phyloP scores from a whole-genome alignment of 345 rosid genomes.

The Hevea brasiliensis region DNA sequence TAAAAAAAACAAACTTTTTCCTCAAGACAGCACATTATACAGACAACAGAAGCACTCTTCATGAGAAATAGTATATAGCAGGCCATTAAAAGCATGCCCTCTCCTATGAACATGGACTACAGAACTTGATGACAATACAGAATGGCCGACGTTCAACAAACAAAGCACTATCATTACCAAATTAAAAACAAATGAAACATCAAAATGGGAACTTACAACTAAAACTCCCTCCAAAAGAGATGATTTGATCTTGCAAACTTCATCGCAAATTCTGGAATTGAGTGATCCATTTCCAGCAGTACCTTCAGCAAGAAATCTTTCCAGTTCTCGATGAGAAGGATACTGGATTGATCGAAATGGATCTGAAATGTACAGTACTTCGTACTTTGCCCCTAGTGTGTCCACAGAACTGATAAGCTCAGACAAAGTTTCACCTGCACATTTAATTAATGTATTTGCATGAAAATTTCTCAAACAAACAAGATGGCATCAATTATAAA shows the following conservation, averaged over 20 bases:
- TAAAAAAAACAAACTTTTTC: neutral
- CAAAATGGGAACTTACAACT: slow-evolving; percentile 57
- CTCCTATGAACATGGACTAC: neutral
- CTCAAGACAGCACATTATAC: neutral
- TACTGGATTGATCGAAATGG: slow-evolving; percentile 54
- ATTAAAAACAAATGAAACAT: neutral
- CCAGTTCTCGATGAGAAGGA: slow-evolving; percentile 58
- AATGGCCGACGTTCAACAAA: neutral
- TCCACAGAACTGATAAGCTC: slow-evolving; percentile 71
- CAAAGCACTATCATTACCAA: neutral
- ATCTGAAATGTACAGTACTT: slow-evolving; percentile 77
- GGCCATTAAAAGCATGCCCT: neutral
- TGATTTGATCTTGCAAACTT: slow-evolving; percentile 84
- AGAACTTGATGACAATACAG: neutral
- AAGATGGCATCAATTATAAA: slow-evolving; percentile 4
- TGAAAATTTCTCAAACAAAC: slow-evolving; percentile 9
- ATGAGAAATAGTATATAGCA: neutral
- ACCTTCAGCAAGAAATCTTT: slow-evolving; percentile 83
- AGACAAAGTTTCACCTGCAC: slow-evolving; percentile 62
- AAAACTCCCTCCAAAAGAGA: slow-evolving; percentile 86
- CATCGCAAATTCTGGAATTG: slow-evolving; percentile 53
- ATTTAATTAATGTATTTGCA: slow-evolving; percentile 9
- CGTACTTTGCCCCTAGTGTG: slow-evolving; percentile 59
- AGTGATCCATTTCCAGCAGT: slow-evolving; percentile 43
- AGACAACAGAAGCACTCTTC: neutral